Base-by-base conservation (phyloP, 306 rosid species). In the Cicer cuneatum region DNA sequence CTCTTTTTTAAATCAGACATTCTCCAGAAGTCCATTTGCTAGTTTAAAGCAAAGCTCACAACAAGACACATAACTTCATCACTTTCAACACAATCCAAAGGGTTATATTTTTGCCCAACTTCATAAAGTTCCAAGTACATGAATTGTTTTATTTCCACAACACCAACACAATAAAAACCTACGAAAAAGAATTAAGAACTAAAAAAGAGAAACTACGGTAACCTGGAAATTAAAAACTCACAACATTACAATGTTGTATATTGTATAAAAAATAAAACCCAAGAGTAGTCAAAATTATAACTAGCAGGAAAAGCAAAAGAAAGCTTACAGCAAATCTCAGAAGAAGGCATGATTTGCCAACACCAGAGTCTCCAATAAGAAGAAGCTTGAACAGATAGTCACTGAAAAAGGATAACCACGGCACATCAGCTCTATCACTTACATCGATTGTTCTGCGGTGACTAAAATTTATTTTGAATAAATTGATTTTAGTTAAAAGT, bases 291-390 rank as follows among this genome's bases (percentile, higher is more conserved):
- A 77, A 13, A 72, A 57, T n/a, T 4, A 42, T 52, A 45, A 58
- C 24, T 58, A 52, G 73, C 21, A 52, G 10, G 7, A 52, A 80
- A 69, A 52, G 59, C n/a, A 37, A 51, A 15, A 14, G 43, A 59
- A 38, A 49, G 49, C 98, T 90, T 90, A 93, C 98, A 49, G 98
- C 98, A 80, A 93, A 93, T 85, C 98, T 90, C 89, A 93, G 87
- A 78, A 93, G 98, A 68, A 93, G 83, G 76, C 97, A 93, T 7
- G 98, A 93, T 81, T 93, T 93, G 13, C 98, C 98, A 70, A 93
- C 98, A 72, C 98, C 98, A 46, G 98, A 93, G 72, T 93, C 98
- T 65, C 98, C 98, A 72, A 93, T 93, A 77, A 93, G 90, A 83
- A 93, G 87, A 67, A 93, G 98, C 93, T 93, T 93, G 83, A 93